phyloP scores from a whole-genome alignment of 192 early-diverging fungal genomes.

The Chytriomyces sp. region DNA sequence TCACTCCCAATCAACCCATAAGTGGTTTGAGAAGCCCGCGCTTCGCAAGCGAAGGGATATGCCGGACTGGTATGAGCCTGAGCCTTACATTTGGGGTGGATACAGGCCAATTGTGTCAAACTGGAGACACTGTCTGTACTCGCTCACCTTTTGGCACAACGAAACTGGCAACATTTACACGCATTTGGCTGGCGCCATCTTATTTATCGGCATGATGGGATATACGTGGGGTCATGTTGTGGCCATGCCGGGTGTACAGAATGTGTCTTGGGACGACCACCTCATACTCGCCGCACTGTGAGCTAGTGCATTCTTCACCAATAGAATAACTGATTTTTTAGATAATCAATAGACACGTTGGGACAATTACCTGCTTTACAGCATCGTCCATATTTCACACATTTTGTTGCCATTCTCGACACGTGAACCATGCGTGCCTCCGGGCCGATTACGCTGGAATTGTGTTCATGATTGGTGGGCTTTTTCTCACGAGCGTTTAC shows the following conservation, averaged over 20 bases:
- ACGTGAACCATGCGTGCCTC: neutral
- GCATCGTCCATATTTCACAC: slow-evolving; percentile 15
- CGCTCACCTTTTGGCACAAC: slow-evolving; percentile 85
- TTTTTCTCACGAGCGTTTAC: slow-evolving; percentile 19
- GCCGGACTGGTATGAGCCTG: slow-evolving; percentile 60
- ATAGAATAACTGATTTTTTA: neutral
- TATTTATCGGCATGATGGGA: slow-evolving; percentile 44
- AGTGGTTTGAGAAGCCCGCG: neutral
- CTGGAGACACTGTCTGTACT: slow-evolving; percentile 71
- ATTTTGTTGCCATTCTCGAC: slow-evolving; percentile 18
- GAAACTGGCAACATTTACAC: slow-evolving; percentile 91
- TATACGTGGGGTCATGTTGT: neutral
- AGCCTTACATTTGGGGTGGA: slow-evolving; percentile 72
- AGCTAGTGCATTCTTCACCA: neutral
- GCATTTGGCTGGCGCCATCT: slow-evolving; percentile 71
- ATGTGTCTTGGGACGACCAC: neutral
- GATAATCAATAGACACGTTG: neutral
- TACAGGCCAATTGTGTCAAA: slow-evolving; percentile 81
- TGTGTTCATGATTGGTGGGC: slow-evolving; percentile 66
- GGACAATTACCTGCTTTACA: neutral
- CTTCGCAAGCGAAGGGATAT: neutral
- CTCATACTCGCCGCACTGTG: neutral
- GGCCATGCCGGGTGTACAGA: neutral
- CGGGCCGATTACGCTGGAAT: slow-evolving; percentile 85
- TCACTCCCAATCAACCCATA: too few species aligned